Evolutionary conservation across 495 filamentous ascomycete species (phyloP).

Genomic region (Oleoguttula mirabilis): DNA sequence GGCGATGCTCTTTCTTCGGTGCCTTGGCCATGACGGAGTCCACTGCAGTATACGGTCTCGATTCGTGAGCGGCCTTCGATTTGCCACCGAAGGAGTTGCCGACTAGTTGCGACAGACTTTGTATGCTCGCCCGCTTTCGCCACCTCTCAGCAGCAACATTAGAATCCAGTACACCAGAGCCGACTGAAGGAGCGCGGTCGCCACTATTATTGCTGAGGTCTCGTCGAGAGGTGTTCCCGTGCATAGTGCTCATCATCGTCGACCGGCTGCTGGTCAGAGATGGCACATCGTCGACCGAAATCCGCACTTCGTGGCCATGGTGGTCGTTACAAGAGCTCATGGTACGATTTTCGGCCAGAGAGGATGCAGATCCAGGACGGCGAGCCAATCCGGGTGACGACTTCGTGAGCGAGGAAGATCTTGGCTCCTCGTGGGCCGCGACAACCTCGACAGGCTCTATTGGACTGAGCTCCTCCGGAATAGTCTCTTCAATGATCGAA

Average conservation of each 20-base stretch:
- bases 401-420: slow-evolving; percentile 33
- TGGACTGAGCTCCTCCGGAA: slow-evolving; percentile 32
- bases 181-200: no score
- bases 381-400: no score
- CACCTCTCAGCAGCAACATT: slow-evolving; percentile 36
- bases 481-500: slow-evolving; percentile 36
- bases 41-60: slow-evolving; percentile 39
- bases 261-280: slow-evolving; percentile 80
- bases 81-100: slow-evolving; percentile 64
- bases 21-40: slow-evolving; percentile 42
- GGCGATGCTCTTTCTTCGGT: slow-evolving; percentile 53
- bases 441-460: slow-evolving; percentile 29
- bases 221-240: slow-evolving; percentile 22
- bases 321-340: slow-evolving; percentile 52
- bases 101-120: slow-evolving; percentile 72
- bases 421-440: slow-evolving; percentile 33
- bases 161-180: no score
- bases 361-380: slow-evolving; percentile 56
- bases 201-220: slow-evolving; percentile 16
- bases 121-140: slow-evolving; percentile 71
- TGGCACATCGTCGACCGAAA: slow-evolving; percentile 76
- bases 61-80: slow-evolving; percentile 71
- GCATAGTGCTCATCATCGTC: slow-evolving; percentile 57
- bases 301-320: slow-evolving; percentile 51
- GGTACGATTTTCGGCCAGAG: slow-evolving; percentile 54